These are phyloP conservation scores for Moniliella sp. DNA, from an alignment of 1,284 basidiomycete species.

Conservation along the genomic window DNA sequence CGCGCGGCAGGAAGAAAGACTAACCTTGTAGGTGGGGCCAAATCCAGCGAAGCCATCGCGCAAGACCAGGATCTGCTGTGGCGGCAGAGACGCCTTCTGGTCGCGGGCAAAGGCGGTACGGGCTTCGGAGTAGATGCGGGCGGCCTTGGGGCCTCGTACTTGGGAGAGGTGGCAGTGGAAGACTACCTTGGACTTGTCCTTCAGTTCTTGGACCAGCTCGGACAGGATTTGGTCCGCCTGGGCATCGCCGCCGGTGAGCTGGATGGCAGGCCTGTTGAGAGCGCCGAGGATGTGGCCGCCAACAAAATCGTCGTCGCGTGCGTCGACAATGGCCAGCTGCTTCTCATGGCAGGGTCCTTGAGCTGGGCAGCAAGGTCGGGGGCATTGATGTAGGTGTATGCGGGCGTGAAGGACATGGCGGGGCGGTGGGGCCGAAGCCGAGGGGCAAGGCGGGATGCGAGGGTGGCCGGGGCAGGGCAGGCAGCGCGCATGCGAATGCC, in stretches of 20 bases:
- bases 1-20: no score
- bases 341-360: conserved; percentile 4
- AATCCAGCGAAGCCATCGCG: conserved; percentile 32
- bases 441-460: neutral
- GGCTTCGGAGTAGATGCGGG: conserved; percentile 30
- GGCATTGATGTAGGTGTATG: conserved; percentile 20
- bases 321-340: conserved; percentile 22
- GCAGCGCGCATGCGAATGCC: no score
- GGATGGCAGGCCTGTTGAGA: conserved; percentile 18
- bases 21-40: conserved; percentile 27
- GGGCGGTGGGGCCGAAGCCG: neutral
- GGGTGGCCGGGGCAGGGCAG: no score
- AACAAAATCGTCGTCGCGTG: conserved; percentile 32
- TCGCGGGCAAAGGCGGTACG: conserved; percentile 8
- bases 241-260: no score
- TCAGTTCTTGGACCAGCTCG: conserved; percentile 14
- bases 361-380: conserved; percentile 9
- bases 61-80: conserved; percentile 31
- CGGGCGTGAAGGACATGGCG: conserved; percentile 15
- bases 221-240: conserved; percentile 14
- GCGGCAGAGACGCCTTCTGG: neutral
- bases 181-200: conserved; percentile 13
- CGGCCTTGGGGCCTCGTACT: conserved; percentile 32
- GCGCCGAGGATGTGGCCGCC: conserved; percentile 33
- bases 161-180: conserved; percentile 35